phyloP scores from a whole-genome alignment of 2,329 filamentous ascomycete species.

The Epichloe sibirici region DNA sequence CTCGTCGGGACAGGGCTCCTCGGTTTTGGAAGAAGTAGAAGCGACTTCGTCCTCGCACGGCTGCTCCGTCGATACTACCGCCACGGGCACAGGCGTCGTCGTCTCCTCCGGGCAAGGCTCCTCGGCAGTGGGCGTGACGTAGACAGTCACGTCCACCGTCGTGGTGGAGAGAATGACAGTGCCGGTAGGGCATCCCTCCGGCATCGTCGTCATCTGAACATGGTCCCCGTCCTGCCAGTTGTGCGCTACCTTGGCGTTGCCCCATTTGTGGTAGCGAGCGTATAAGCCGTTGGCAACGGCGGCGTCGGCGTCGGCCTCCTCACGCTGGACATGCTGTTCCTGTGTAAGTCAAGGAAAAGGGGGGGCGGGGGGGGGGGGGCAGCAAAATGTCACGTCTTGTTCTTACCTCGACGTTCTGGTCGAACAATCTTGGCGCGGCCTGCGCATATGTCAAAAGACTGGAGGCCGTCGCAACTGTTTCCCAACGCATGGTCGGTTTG shows the following conservation, averaged over 20 bases:
- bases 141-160: slow-evolving; percentile 21
- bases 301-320: background rate
- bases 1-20: background rate
- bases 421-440: slow-evolving; percentile 1
- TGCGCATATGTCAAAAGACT: slow-evolving; percentile 3
- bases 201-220: background rate
- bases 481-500: background rate
- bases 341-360: background rate
- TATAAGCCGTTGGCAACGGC: background rate
- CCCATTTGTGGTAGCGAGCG: background rate
- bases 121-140: slow-evolving; percentile 17
- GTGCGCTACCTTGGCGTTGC: background rate
- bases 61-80: background rate
- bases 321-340: background rate
- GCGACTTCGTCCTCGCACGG: background rate
- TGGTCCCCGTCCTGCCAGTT: background rate
- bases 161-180: slow-evolving; percentile 17
- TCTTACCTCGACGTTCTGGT: background rate
- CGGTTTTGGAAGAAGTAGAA: background rate
- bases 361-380: background rate
- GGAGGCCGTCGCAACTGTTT: slow-evolving; percentile 3
- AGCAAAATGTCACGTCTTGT: background rate
- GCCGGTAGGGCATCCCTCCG: slow-evolving; percentile 12
- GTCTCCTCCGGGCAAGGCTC: background rate
- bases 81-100: too few species aligned